These are phyloP conservation scores for Apiospora saccharicola DNA, from an alignment of 2,329 filamentous ascomycete species.

Conservation along the genomic window DNA sequence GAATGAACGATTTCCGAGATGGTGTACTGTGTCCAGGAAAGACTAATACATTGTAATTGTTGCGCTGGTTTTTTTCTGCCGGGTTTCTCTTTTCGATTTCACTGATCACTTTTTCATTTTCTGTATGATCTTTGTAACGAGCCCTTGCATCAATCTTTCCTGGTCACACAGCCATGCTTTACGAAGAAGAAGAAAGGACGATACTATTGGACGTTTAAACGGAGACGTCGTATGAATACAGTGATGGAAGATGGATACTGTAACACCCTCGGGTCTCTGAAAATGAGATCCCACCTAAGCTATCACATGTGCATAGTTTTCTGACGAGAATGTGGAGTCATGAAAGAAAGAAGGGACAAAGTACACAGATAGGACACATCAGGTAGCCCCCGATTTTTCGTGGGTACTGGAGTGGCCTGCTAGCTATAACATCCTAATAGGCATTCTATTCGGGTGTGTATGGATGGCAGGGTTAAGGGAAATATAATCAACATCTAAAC, in stretches of 20 bases:
- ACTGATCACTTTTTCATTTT: slow-evolving; percentile 35
- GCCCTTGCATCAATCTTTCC: slow-evolving; percentile 43
- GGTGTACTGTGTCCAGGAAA: slow-evolving; percentile 35
- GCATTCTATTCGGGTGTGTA: slow-evolving; percentile 11
- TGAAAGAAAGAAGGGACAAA: neutral
- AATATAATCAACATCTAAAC: slow-evolving; percentile 17
- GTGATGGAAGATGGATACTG: slow-evolving; percentile 8
- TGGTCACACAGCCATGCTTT: slow-evolving; percentile 31
- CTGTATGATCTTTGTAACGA: slow-evolving; percentile 43
- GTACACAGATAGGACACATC: neutral
- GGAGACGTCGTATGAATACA: slow-evolving; percentile 14
- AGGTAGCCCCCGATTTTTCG: neutral
- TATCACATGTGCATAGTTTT: slow-evolving; percentile 14
- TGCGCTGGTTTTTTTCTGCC: slow-evolving; percentile 39
- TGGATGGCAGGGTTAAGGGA: neutral
- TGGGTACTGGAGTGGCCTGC: neutral
- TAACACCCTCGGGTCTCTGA: slow-evolving; percentile 27
- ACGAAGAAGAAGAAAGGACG: neutral
- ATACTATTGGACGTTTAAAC: slow-evolving; percentile 11
- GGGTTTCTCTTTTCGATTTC: slow-evolving; percentile 34
- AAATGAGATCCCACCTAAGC: slow-evolving; percentile 30
- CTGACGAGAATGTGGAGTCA: slow-evolving; percentile 12
- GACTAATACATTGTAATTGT: slow-evolving; percentile 54
- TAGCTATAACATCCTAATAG: neutral
- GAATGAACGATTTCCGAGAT: slow-evolving; percentile 26